phyloP scores from a whole-genome alignment of 1,284 basidiomycete genomes.

The Phellopilus nigrolimitatus region DNA sequence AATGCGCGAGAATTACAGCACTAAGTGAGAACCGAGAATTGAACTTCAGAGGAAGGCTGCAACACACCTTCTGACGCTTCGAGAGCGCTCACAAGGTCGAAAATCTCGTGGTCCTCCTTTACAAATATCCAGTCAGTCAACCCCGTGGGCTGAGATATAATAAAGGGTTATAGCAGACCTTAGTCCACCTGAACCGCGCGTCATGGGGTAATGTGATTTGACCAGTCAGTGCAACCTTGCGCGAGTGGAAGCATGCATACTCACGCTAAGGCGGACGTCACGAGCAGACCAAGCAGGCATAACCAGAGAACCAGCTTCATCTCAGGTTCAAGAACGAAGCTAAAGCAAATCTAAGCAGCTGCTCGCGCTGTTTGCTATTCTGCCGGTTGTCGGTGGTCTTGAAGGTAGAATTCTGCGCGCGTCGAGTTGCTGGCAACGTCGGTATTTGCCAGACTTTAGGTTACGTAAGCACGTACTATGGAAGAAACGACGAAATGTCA shows the following conservation, averaged over 20 bases:
- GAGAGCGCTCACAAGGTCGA: constrained; percentile 86
- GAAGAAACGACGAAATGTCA: too few species aligned
- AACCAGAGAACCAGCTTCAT: constrained; percentile 10
- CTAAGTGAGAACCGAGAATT: background rate
- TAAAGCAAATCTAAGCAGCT: too few species aligned
- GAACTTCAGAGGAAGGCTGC: constrained; percentile 2
- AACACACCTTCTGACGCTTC: constrained; percentile 72
- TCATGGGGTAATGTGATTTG: background rate
- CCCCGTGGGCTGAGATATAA: background rate
- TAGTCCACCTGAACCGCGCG: constrained; percentile 56
- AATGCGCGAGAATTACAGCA: constrained; percentile 1
- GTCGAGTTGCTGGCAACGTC: too few species aligned
- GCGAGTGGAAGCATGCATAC: background rate
- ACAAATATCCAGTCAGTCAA: constrained; percentile 16
- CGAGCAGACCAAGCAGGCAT: constrained; percentile 2
- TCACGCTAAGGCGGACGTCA: constrained; percentile 7
- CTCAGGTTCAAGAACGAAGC: too few species aligned
- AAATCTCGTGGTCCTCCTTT: constrained; percentile 91
- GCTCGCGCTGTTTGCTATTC: too few species aligned
- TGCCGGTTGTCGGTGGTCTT: too few species aligned
- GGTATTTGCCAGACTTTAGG: too few species aligned
- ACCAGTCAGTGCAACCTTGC: background rate
- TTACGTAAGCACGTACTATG: too few species aligned
- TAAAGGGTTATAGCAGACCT: constrained; percentile 37
- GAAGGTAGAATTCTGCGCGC: too few species aligned